Evolutionary conservation across 2,329 filamentous ascomycete genomes (phyloP), one percentile per base, ranked within the genome.

Genomic region (Cladophialophora carrionii): DNA sequence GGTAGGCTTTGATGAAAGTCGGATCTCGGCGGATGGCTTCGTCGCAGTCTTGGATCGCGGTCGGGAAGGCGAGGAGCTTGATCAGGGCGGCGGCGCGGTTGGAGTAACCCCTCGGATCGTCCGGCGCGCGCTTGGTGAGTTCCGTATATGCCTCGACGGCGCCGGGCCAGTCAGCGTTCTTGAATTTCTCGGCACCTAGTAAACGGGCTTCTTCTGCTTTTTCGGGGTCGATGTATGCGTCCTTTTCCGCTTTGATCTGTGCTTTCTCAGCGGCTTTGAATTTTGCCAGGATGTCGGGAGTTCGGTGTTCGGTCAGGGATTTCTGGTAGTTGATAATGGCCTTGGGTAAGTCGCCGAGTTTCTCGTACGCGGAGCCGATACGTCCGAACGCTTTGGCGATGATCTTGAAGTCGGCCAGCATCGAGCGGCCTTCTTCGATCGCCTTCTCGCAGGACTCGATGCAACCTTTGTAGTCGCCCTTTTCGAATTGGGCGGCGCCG

Each of bases 51-150:
- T 92, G 87, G 46, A 99, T 88, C 0, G 95, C 96, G 71, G 89
- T 91, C 6, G 95, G 95, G 83, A 99, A 96, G 72, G 93, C 91
- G 74, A 99, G 90, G 51, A 99, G 85, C 83, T 99, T 99, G 80
- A 97, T 90, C 74, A 98, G 92, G 53, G 95, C 96, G 4, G 95
- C 95, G 6, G 95, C 95, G 72, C 95, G 92, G 85, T 99, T 99
- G 77, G 91, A 96, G 85, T 95, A 99, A 51, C 95, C 94, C 72
- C 96, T 89, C 48, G 95, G 89, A 75, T 99, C 95, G 0, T 96
- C 85, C 5, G 96, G 95, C 0, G 92, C 90, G 64, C 95, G 92
- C 85, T 97, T 97, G 79, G 90, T 90, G 93, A 98, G 97, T 82
- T 99, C 95, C 0, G 84, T 87, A 82, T 99, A 99, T 0, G 94